Base-by-base conservation (phyloP, 441 rosid species). In the Flueggea neowawraea region DNA sequence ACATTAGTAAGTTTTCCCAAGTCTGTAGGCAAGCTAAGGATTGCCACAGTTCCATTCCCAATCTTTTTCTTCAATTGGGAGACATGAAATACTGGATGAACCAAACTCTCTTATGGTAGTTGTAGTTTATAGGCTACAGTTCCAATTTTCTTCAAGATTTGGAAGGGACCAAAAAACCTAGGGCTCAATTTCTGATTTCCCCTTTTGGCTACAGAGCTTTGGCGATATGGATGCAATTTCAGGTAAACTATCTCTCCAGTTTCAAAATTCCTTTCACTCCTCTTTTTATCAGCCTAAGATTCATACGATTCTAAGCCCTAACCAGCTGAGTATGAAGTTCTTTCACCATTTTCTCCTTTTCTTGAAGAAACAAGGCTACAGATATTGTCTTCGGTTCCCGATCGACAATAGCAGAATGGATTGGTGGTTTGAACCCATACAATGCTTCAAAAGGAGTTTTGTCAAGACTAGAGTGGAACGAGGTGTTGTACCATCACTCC, bases 401-500 rank as follows among this genome's bases (percentile, higher is more conserved):
- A 6, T 31, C 4, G n/a, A 14, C 9, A 7, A 10, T 9, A 4
- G n/a, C 10, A 1, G 16, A 6, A 31, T 28, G 10, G 0, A 3
- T 0, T 7, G 59, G n/a, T 3, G 59, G 59, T 28, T 33, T 13
- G 0, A 16, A 55, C 4, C 6, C 39, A 0, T 55, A 55, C 4
- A 55, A 14, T 6, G 12, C 39, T 14, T 2, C 0, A 55, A 55
- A 55, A n/a, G 59, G 39, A 5, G 44, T 10, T 6, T 17, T 10
- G 0, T 32, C 16, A 3, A 28, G 15, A n/a, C 43, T 31, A 8
- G n/a, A 1, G 59, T 53, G 59, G 1, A 10, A 31, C 4, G 11
- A 9, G 5, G 43, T 55, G 44, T 55, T 55, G 44, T 55, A 55
- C 59, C 59, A 55, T 13, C 44, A 55, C 11, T 55, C 44, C 3